phyloP scores from a whole-genome alignment of 1,284 basidiomycete genomes.

The Salmacisia buchloeana region DNA sequence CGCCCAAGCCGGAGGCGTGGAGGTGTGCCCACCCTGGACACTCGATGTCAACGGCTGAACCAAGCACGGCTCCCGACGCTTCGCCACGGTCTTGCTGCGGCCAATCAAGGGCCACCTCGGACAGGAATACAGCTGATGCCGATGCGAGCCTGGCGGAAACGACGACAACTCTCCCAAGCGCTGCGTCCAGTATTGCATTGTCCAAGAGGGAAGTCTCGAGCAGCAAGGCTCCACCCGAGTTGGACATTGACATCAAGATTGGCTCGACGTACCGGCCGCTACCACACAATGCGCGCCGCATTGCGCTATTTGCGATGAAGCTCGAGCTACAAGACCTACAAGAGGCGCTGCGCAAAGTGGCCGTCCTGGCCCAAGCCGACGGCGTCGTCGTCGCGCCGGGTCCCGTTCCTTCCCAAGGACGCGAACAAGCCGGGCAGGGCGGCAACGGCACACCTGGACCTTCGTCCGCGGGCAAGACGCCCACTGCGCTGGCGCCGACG shows the following conservation, averaged over 20 bases:
- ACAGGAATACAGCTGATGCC: no score
- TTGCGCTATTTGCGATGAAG: constrained; percentile 48
- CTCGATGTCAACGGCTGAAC: neutral
- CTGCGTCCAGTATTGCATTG: no score
- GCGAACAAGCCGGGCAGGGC: neutral
- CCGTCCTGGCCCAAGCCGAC: constrained; percentile 17
- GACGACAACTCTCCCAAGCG: no score
- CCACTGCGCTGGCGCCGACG: neutral
- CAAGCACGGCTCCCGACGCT: neutral
- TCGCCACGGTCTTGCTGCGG: neutral
- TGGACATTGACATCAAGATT: constrained; percentile 37
- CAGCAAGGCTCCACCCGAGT: neutral
- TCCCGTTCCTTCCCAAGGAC: neutral
- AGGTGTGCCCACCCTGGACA: neutral
- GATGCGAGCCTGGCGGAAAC: no score
- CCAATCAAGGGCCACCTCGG: no score
- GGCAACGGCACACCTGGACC: neutral
- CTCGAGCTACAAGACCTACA: constrained; percentile 43
- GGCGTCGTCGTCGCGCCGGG: neutral
- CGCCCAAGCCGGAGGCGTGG: neutral
- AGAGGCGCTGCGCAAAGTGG: constrained; percentile 39
- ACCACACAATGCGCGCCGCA: constrained; percentile 37
- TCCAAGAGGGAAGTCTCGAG: neutral
- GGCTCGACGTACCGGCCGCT: constrained; percentile 36
- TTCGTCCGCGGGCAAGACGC: neutral